phyloP scores from a whole-genome alignment of 352 stramenopile species.

The Globisporangium orthogonon region DNA sequence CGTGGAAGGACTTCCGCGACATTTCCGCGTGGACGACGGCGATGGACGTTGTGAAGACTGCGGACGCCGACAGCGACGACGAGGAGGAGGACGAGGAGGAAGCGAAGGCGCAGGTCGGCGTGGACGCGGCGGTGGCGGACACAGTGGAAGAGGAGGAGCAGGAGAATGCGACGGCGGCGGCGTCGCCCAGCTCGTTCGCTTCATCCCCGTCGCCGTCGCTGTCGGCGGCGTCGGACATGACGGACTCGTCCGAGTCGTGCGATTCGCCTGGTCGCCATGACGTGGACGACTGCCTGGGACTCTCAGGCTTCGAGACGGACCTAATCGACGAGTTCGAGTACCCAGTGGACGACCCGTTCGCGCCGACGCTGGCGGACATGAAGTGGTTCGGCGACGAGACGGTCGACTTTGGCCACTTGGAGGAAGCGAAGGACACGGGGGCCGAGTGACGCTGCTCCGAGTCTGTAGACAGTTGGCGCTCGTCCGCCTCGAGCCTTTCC shows the following conservation, averaged over 20 bases:
- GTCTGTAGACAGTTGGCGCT: neutral
- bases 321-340: slow-evolving; percentile 82
- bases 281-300: slow-evolving; percentile 32
- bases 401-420: slow-evolving; percentile 39
- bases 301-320: slow-evolving; percentile 50
- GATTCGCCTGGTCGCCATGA: slow-evolving; percentile 33
- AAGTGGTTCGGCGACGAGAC: slow-evolving; percentile 55
- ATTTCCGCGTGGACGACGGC: slow-evolving; percentile 63
- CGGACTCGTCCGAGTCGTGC: slow-evolving; percentile 51
- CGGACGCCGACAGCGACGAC: slow-evolving; percentile 27
- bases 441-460: slow-evolving; percentile 13
- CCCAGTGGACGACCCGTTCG: slow-evolving; percentile 74
- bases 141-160: slow-evolving; percentile 12
- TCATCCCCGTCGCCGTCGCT: slow-evolving; percentile 26
- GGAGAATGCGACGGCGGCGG: neutral
- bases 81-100: slow-evolving; percentile 14
- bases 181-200: neutral
- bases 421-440: slow-evolving; percentile 13
- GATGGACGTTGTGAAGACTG: slow-evolving; percentile 23
- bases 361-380: slow-evolving; percentile 38
- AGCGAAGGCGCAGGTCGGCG: neutral
- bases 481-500: too few species aligned
- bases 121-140: slow-evolving; percentile 5
- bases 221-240: slow-evolving; percentile 67
- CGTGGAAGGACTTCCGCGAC: slow-evolving; percentile 84